A percentile compares a stretch with the other conserved stretches of the same genome.
These are phyloP conservation scores for Nannochloropsis gaditana DNA, from an alignment of 108 stramenopile genomes.

Conservation along the genomic window DNA sequence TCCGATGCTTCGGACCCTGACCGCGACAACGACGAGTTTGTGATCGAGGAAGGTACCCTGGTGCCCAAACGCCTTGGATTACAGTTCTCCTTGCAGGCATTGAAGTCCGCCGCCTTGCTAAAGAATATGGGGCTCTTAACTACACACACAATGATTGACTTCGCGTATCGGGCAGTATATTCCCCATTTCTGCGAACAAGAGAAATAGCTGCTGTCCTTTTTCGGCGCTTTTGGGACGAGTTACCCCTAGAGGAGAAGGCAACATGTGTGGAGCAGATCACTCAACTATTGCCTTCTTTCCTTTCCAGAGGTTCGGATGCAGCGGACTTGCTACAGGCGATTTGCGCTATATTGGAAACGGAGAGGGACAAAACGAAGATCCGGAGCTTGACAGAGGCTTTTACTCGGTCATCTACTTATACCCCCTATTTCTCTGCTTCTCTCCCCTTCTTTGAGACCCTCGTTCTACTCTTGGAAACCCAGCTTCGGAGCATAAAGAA, in stretches of 20 bases:
- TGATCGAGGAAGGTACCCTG: neutral
- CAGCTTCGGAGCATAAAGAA: neutral
- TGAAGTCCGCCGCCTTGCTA: neutral
- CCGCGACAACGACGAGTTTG: conserved; percentile 8
- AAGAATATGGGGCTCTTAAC: neutral
- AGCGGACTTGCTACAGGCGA: neutral
- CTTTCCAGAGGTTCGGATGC: neutral
- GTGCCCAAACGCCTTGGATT: neutral
- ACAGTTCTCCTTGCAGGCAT: neutral
- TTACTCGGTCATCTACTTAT: neutral
- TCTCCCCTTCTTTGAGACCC: neutral
- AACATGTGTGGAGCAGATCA: neutral
- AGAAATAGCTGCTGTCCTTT: neutral
- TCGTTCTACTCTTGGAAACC: neutral
- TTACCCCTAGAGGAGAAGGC: neutral
- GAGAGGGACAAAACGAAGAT: neutral
- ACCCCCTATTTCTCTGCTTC: neutral
- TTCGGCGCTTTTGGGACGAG: neutral
- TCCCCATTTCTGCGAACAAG: neutral
- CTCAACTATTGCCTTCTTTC: neutral
- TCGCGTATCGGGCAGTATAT: neutral
- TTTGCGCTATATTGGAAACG: neutral
- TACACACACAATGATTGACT: neutral
- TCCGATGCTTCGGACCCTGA: neutral
- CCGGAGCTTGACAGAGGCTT: neutral